Conservation (phyloP, 306 rosid genomes). For the Comarum palustre region DNA sequence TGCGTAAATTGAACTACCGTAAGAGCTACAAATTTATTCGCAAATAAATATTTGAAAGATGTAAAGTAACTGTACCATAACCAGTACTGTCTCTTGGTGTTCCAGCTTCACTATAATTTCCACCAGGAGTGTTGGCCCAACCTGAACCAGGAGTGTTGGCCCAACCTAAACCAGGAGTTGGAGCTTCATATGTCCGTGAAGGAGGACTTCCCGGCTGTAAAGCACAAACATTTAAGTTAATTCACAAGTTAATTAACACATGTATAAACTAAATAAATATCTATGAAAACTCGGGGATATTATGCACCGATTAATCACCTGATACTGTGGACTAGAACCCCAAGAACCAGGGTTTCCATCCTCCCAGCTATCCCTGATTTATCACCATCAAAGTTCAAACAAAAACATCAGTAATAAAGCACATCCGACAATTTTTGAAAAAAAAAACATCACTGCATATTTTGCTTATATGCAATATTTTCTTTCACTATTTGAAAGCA, state of each 20-base stretch:
- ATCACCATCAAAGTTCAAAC: constrained; percentile 23
- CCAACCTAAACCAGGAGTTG: constrained; percentile 99
- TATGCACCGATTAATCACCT: constrained; percentile 43
- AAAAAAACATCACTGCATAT: not conserved
- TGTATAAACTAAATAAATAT: not conserved
- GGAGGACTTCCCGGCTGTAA: constrained; percentile 93
- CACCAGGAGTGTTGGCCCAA: constrained; percentile 94
- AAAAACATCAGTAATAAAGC: constrained; percentile 17
- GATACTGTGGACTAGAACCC: constrained; percentile 94
- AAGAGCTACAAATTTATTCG: not conserved
- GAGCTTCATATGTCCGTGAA: constrained; percentile 91
- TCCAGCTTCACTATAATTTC: constrained; percentile 90
- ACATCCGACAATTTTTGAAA: not conserved
- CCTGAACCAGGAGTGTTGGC: constrained; percentile 97
- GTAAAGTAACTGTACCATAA: constrained; percentile 46
- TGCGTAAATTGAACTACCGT: constrained; percentile 27
- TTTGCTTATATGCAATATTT: not conserved
- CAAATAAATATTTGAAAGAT: not conserved
- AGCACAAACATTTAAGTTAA: not conserved
- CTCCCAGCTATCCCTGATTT: constrained; percentile 89
- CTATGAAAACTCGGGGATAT: not conserved
- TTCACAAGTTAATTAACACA: not conserved
- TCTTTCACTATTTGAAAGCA: not conserved
- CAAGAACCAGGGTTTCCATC: constrained; percentile 98
- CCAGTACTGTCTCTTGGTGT: constrained; percentile 75